These are phyloP conservation scores for Yamadazyma triangularis DNA, from an alignment of 1,139 yeast species.

Conservation along the genomic window DNA sequence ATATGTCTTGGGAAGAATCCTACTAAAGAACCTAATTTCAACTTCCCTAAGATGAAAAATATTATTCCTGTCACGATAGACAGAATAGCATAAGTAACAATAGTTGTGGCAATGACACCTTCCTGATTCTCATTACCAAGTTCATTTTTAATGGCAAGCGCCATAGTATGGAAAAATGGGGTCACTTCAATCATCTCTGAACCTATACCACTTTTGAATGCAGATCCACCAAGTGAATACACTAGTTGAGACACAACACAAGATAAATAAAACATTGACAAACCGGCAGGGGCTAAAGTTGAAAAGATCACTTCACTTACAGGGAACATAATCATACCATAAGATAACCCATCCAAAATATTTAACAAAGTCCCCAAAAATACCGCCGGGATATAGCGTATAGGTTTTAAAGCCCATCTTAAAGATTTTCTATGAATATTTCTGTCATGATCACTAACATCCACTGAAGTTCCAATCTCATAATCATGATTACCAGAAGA, in stretches of 20 bases:
- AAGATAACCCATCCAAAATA: slow-evolving; percentile 87
- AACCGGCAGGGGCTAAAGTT: slow-evolving; percentile 78
- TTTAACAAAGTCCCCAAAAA: slow-evolving; percentile 79
- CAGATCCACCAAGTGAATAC: slow-evolving; percentile 86
- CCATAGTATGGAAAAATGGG: slow-evolving; percentile 96
- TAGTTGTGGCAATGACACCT: slow-evolving; percentile 78
- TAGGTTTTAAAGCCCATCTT: slow-evolving; percentile 29
- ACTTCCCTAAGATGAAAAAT: slow-evolving; percentile 71
- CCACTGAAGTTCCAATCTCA: slow-evolving; percentile 5
- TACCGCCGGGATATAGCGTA: slow-evolving; percentile 68
- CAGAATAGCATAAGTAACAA: slow-evolving; percentile 78
- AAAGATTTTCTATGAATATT: slow-evolving; percentile 11
- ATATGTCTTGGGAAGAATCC: slow-evolving; percentile 97
- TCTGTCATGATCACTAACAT: not conserved
- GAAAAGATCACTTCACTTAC: slow-evolving; percentile 75
- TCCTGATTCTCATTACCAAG: slow-evolving; percentile 51
- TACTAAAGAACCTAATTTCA: slow-evolving; percentile 76
- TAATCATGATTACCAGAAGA: slow-evolving; percentile 4
- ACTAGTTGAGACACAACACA: slow-evolving; percentile 84
- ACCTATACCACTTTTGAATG: slow-evolving; percentile 85
- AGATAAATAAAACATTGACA: slow-evolving; percentile 91
- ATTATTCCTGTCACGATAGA: slow-evolving; percentile 83
- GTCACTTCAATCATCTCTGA: slow-evolving; percentile 98
- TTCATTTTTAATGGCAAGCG: slow-evolving; percentile 58
- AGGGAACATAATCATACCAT: slow-evolving; percentile 97